Conservation (phyloP, 1,284 basidiomycete species). For the Sparassis latifolia region DNA sequence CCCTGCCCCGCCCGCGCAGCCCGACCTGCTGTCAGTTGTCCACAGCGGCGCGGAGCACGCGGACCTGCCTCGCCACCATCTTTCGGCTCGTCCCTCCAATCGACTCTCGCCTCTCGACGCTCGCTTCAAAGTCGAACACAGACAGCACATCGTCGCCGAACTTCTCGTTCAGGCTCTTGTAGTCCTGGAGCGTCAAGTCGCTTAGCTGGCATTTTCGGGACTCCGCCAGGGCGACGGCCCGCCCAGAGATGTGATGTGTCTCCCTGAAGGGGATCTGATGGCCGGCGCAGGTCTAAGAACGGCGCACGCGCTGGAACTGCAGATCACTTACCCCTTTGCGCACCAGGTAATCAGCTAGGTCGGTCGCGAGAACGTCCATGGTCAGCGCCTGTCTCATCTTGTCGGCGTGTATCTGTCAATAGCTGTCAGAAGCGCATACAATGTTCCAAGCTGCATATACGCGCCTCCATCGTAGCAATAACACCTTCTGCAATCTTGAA, state of each 20-base stretch:
- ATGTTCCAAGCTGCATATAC: constrained; percentile 10
- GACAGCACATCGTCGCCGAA: constrained; percentile 79
- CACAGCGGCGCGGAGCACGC: constrained; percentile 54
- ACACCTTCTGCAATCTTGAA: constrained; percentile 94
- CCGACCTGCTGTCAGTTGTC: constrained; percentile 6
- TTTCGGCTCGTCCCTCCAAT: constrained; percentile 87
- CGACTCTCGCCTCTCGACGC: constrained; percentile 90
- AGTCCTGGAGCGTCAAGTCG: constrained; percentile 77
- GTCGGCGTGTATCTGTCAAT: constrained; percentile 69
- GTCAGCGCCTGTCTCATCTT: constrained; percentile 90
- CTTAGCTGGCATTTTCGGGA: constrained; percentile 75
- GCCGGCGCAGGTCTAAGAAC: neutral
- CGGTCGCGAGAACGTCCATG: constrained; percentile 96
- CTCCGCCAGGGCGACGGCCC: constrained; percentile 93
- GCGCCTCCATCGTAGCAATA: constrained; percentile 80
- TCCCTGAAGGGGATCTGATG: constrained; percentile 87
- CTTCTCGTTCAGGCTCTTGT: constrained; percentile 65
- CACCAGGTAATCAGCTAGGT: constrained; percentile 96
- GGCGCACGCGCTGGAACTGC: neutral
- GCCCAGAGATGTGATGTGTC: constrained; percentile 96
- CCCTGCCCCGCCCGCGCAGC: too few species aligned
- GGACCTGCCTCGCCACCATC: constrained; percentile 84
- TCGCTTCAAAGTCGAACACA: constrained; percentile 91
- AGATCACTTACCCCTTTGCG: constrained; percentile 80
- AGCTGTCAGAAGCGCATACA: constrained; percentile 1